Evolutionary conservation across 495 filamentous ascomycete species (phyloP).

Genomic region (Xylaria castorea): DNA sequence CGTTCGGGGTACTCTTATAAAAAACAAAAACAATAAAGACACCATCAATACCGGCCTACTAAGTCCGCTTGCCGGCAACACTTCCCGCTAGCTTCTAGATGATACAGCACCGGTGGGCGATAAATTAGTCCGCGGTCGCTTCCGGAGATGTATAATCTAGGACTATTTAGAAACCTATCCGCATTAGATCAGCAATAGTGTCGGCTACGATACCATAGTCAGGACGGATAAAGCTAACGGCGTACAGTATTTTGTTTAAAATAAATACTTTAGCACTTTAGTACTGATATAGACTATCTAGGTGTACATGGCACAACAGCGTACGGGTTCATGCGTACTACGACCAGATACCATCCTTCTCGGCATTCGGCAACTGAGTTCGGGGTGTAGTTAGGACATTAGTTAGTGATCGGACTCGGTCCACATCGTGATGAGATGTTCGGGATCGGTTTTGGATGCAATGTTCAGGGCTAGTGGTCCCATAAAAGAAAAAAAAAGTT

Average conservation of each 20-base stretch:
- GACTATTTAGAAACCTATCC: not conserved
- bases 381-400: not conserved
- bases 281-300: not conserved
- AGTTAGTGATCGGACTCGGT: not conserved
- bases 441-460: not conserved
- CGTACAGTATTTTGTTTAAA: not conserved
- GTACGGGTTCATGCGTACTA: not conserved
- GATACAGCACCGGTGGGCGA: no score
- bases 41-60: not conserved
- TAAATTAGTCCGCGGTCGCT: not conserved
- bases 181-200: no score
- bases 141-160: slow-evolving; percentile 5
- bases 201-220: not conserved
- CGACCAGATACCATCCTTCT: not conserved
- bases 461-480: not conserved
- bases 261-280: not conserved
- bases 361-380: not conserved
- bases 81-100: not conserved
- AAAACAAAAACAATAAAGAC: not conserved
- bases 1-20: not conserved
- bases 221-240: not conserved
- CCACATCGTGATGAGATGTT: not conserved
- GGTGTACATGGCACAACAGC: not conserved
- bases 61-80: not conserved
- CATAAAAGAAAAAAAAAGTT: not conserved